phyloP scores from a whole-genome alignment of 768 basidiomycete species.

The Coprinellus micaceus region DNA sequence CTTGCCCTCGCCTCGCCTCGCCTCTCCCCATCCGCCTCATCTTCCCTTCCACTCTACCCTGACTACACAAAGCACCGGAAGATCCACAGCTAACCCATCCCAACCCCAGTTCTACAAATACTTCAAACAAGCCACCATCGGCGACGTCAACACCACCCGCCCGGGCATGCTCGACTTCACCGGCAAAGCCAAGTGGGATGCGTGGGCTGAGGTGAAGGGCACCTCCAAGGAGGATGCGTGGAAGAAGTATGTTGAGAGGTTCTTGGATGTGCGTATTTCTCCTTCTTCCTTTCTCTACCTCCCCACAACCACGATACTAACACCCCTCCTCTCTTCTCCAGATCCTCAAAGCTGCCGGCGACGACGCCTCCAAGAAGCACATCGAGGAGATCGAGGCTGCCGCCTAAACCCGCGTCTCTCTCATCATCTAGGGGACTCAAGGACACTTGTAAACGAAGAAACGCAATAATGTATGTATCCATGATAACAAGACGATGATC shows the following conservation, averaged over 20 bases:
- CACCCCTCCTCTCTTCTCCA: constrained; percentile 21
- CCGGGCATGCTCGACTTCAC: constrained; percentile 82
- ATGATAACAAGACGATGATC: too few relatives aligned
- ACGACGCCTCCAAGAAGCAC: constrained; percentile 52
- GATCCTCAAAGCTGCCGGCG: constrained; percentile 53
- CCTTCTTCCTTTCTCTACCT: constrained; percentile 4
- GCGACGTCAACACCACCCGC: constrained; percentile 60
- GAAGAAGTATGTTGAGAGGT: constrained; percentile 68
- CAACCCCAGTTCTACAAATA: constrained; percentile 89
- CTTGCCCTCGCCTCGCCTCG: too few relatives aligned
- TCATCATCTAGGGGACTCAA: too few relatives aligned
- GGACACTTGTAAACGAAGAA: too few relatives aligned
- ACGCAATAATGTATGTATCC: too few relatives aligned
- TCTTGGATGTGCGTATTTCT: constrained; percentile 53
- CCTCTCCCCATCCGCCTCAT: too few relatives aligned
- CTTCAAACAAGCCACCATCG: constrained; percentile 89
- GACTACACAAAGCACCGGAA: too few relatives aligned
- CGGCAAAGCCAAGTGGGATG: constrained; percentile 93
- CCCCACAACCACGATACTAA: background rate
- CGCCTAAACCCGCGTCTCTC: constrained; percentile 16
- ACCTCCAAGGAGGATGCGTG: constrained; percentile 67
- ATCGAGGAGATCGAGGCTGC: constrained; percentile 60
- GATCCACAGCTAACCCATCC: too few relatives aligned
- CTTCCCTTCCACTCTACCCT: too few relatives aligned
- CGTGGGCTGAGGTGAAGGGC: constrained; percentile 77